Evolutionary conservation across 805 yeast genomes (phyloP).

Genomic region (Hagleromyces aurorensis): DNA sequence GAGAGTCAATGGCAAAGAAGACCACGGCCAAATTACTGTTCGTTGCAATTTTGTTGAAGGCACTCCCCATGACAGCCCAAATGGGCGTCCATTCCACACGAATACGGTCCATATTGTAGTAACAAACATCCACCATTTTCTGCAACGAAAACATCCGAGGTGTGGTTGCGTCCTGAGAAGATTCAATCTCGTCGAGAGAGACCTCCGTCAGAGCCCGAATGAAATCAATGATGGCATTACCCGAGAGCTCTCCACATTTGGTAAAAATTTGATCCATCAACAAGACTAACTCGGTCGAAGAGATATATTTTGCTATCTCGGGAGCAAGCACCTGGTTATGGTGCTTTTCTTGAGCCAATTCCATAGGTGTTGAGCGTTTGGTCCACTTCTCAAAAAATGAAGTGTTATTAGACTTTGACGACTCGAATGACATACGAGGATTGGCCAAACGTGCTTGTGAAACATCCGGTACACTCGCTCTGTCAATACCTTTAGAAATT

Average conservation of each 20-base stretch:
- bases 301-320: slow-evolving; percentile 48
- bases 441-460: slow-evolving; percentile 63
- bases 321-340: slow-evolving; percentile 60
- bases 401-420: slow-evolving; percentile 36
- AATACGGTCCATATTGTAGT: slow-evolving; percentile 94
- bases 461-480: slow-evolving; percentile 79
- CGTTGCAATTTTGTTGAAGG: slow-evolving; percentile 79
- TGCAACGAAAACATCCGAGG: slow-evolving; percentile 92
- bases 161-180: slow-evolving; percentile 69
- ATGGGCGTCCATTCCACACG: slow-evolving; percentile 93
- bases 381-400: slow-evolving; percentile 52
- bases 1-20: slow-evolving; percentile 86
- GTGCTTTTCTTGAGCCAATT: slow-evolving; percentile 61
- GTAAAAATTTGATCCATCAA: slow-evolving; percentile 83
- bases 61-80: slow-evolving; percentile 90
- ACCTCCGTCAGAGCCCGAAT: slow-evolving; percentile 82
- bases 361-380: slow-evolving; percentile 48
- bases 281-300: slow-evolving; percentile 63
- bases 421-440: slow-evolving; percentile 44
- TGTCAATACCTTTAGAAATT: slow-evolving; percentile 79
- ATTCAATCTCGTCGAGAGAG: slow-evolving; percentile 83
- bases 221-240: slow-evolving; percentile 79
- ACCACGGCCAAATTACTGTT: slow-evolving; percentile 69
- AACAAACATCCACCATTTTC: slow-evolving; percentile 94
- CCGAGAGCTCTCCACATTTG: slow-evolving; percentile 68